These are phyloP conservation scores for Pythium volutum DNA, from an alignment of 352 stramenopile species.

Conservation along the genomic window DNA sequence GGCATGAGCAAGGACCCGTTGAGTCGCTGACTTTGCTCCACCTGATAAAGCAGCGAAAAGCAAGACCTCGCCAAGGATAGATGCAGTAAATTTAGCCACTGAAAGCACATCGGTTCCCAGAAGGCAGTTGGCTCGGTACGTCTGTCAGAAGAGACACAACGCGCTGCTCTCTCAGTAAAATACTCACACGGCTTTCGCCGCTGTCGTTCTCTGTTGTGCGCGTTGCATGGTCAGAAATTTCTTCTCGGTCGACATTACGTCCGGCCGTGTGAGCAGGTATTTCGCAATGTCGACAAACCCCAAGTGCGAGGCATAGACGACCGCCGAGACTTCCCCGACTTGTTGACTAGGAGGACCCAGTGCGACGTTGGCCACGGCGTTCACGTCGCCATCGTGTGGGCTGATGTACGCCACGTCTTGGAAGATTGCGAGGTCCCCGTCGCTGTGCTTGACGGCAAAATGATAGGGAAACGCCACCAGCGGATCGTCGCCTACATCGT, in stretches of 20 bases:
- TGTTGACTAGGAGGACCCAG: neutral
- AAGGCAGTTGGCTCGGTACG: too few species aligned
- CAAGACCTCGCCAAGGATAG: too few species aligned
- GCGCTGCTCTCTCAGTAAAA: too few species aligned
- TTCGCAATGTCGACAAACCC: conserved; percentile 30
- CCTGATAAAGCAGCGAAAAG: too few species aligned
- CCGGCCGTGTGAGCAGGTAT: conserved; percentile 21
- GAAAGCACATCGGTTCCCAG: too few species aligned
- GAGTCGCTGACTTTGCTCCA: too few species aligned
- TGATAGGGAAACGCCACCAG: conserved; percentile 5
- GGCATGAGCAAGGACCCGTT: too few species aligned
- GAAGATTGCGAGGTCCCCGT: conserved; percentile 2
- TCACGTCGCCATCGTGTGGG: conserved; percentile 5
- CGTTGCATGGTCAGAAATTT: conserved; percentile 10
- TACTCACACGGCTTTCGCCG: neutral
- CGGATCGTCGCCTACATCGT: conserved; percentile 1
- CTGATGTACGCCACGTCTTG: conserved; percentile 3
- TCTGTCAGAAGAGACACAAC: too few species aligned
- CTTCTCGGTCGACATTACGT: neutral
- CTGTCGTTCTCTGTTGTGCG: conserved; percentile 6
- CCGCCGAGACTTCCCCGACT: conserved; percentile 22
- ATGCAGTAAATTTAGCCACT: too few species aligned
- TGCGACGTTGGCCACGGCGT: neutral
- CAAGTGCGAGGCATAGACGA: conserved; percentile 21
- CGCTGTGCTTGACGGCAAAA: conserved; percentile 5